Evolutionary conservation across 2,329 filamentous ascomycete species (phyloP).

Genomic region (Zymoseptoria tritici): DNA sequence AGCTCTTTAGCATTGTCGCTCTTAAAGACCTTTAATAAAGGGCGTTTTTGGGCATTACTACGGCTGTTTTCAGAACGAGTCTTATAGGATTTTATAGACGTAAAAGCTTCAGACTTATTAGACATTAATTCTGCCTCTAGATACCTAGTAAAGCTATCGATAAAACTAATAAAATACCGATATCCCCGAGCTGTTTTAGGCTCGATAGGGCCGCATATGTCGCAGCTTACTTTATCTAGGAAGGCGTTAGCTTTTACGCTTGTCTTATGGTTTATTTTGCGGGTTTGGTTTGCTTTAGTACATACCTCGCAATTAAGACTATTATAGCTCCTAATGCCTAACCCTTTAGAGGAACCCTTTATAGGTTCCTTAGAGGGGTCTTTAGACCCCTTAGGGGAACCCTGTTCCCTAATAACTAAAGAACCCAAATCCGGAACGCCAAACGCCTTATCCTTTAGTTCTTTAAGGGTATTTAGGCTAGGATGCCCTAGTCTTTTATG

Average conservation of each 20-base stretch:
- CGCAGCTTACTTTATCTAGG: slow-evolving; percentile 7
- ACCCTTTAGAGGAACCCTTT: no score
- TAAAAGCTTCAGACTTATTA: slow-evolving; percentile 5
- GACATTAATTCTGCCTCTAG: slow-evolving; percentile 3
- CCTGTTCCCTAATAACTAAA: no score
- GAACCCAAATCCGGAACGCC: no score
- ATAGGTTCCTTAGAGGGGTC: no score
- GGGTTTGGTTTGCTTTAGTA: slow-evolving; percentile 1
- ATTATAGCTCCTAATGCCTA: neutral
- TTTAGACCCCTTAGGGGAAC: no score
- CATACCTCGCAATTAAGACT: slow-evolving; percentile 2
- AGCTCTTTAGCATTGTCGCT: slow-evolving; percentile 6
- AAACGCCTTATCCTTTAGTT: no score
- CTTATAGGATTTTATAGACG: slow-evolving; percentile 3
- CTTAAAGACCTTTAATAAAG: slow-evolving; percentile 6
- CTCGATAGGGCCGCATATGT: slow-evolving; percentile 6
- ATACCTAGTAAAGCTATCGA: slow-evolving; percentile 6
- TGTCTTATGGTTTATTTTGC: slow-evolving; percentile 3
- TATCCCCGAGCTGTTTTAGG: slow-evolving; percentile 2
- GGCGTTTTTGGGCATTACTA: slow-evolving; percentile 3
- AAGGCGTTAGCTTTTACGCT: slow-evolving; percentile 2
- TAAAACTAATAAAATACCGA: slow-evolving; percentile 8
- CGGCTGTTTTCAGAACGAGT: neutral
- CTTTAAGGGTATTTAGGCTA: slow-evolving; percentile 1
- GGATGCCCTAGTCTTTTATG: slow-evolving; percentile 6